phyloP scores from a whole-genome alignment of 495 filamentous ascomycete genomes.

The Trichoderma erinaceum region DNA sequence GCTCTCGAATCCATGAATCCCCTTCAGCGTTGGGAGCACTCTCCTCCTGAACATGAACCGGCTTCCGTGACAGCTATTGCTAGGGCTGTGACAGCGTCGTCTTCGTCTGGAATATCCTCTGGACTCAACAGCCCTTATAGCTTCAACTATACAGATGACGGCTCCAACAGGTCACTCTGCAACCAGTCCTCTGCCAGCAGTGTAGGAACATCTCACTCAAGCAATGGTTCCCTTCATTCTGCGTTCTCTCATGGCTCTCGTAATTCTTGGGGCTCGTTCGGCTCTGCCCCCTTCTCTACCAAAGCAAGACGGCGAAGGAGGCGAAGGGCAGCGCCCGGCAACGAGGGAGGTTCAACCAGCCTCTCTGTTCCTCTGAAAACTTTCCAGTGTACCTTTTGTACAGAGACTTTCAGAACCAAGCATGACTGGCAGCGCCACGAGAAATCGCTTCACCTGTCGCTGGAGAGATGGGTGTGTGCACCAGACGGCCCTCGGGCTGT shows the following conservation, averaged over 20 bases:
- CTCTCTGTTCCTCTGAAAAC: conserved; percentile 41
- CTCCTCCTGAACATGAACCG: conserved; percentile 82
- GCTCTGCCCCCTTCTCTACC: conserved; percentile 37
- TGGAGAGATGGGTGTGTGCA: conserved; percentile 76
- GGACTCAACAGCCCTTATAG: conserved; percentile 47
- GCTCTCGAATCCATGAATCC: conserved; percentile 66
- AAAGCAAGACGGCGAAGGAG: conserved; percentile 69
- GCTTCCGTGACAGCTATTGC: conserved; percentile 74
- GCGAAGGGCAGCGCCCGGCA: conserved; percentile 39
- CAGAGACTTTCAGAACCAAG: conserved; percentile 72
- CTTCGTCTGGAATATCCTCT: conserved; percentile 40
- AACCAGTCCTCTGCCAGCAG: conserved; percentile 66
- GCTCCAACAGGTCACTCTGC: conserved; percentile 62
- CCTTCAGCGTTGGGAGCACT: conserved; percentile 78
- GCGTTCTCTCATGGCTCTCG: conserved; percentile 63
- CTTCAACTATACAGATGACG: conserved; percentile 54
- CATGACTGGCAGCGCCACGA: conserved; percentile 84
- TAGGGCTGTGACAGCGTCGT: conserved; percentile 59
- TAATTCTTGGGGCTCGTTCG: conserved; percentile 61
- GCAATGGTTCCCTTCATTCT: conserved; percentile 63
- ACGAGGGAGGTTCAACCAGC: conserved; percentile 22
- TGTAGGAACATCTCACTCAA: conserved; percentile 63
- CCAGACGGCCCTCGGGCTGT: conserved; percentile 55
- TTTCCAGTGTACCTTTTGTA: conserved; percentile 83
- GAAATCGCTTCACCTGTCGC: conserved; percentile 67